Evolutionary conservation across 2,329 filamentous ascomycete genomes (phyloP).

Genomic region (Xylariaceae sp.): DNA sequence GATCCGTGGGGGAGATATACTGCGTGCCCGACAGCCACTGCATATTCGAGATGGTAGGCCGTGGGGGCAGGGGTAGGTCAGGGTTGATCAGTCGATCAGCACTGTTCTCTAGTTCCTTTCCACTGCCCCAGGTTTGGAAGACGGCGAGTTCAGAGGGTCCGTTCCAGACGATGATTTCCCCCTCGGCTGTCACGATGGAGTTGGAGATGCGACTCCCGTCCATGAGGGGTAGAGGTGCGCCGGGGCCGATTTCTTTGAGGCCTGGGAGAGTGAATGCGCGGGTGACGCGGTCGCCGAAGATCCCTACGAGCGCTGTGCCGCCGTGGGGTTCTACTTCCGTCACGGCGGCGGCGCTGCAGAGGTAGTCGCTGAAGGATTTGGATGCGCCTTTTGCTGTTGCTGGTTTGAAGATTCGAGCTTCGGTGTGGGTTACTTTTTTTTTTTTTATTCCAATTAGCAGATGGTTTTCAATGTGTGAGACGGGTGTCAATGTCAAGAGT

Average conservation of each 20-base stretch:
- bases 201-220: slow-evolving; percentile 68
- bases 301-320: slow-evolving; percentile 70
- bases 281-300: slow-evolving; percentile 77
- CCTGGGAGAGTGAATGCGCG: slow-evolving; percentile 83
- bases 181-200: slow-evolving; percentile 66
- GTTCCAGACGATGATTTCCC: slow-evolving; percentile 81
- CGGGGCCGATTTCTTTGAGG: slow-evolving; percentile 70
- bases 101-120: slow-evolving; percentile 54
- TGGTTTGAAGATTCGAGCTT: slow-evolving; percentile 83
- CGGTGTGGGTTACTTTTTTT: slow-evolving; percentile 55
- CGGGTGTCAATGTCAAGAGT: not conserved
- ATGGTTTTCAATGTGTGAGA: not conserved
- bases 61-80: slow-evolving; percentile 63
- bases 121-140: slow-evolving; percentile 78
- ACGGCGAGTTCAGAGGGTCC: slow-evolving; percentile 81
- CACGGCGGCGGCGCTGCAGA: slow-evolving; percentile 77
- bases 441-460: slow-evolving; percentile 19
- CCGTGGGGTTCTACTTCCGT: slow-evolving; percentile 70
- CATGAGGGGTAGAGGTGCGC: slow-evolving; percentile 59
- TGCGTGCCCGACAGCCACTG: slow-evolving; percentile 97
- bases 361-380: slow-evolving; percentile 75
- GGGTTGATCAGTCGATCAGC: slow-evolving; percentile 78
- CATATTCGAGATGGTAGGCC: slow-evolving; percentile 89
- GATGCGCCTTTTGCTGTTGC: slow-evolving; percentile 83
- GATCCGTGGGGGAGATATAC: slow-evolving; percentile 76